These are phyloP conservation scores for Tetrahymena elliotti DNA, from an alignment of 73 alveolate genomes.

Conservation along the genomic window DNA sequence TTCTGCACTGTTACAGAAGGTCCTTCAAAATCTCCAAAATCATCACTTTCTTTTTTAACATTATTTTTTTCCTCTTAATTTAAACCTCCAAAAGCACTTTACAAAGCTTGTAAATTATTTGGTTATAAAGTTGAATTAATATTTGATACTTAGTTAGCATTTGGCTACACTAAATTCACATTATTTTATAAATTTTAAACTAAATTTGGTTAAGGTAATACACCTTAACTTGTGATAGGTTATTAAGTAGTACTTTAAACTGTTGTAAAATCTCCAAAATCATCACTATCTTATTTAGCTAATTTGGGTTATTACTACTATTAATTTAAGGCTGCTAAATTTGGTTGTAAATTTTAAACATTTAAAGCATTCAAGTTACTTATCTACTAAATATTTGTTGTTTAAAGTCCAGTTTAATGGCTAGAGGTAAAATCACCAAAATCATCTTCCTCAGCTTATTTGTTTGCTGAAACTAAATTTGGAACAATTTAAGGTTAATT, in stretches of 20 bases:
- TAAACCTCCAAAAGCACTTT: neutral
- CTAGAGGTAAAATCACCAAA: neutral
- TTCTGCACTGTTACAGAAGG: neutral
- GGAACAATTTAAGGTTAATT: neutral
- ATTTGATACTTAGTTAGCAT: neutral
- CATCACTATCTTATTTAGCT: neutral
- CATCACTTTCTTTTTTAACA: neutral
- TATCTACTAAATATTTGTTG: neutral
- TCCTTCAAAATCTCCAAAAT: neutral
- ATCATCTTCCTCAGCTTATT: neutral
- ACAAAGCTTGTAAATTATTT: neutral
- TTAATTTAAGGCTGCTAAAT: neutral
- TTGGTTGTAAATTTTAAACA: too few relatives aligned
- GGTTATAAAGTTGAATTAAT: too few relatives aligned
- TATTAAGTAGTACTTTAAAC: neutral
- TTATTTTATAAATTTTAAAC: too few relatives aligned
- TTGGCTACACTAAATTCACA: neutral
- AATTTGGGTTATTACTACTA: neutral
- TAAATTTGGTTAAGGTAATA: neutral
- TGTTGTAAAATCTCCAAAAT: neutral
- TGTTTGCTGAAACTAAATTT: neutral
- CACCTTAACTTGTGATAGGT: neutral
- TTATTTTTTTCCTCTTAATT: neutral
- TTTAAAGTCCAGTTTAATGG: neutral
- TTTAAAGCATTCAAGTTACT: neutral